Evolutionary conservation across 352 stramenopile genomes (phyloP), one percentile per base, ranked within the genome.

Genomic region (Phytophthora hibernalis): DNA sequence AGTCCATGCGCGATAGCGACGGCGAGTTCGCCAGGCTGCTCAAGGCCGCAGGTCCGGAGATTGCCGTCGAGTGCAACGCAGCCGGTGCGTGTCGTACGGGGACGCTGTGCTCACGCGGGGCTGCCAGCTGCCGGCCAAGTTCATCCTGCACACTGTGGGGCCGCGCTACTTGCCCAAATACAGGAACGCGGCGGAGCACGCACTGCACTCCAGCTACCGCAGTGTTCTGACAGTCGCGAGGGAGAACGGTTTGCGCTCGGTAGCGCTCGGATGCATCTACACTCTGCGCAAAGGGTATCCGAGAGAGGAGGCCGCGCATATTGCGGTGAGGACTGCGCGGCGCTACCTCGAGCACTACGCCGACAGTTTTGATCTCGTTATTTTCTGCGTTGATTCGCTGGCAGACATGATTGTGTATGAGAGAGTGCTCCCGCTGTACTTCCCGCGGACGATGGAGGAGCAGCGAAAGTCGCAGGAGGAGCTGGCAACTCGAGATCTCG

Each of bases 101-200:
- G 87, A 97, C 31, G 80, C 90, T 11, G 81, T 93, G n/a, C 64
- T 93, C 45, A 97, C 91, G 11, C 77, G 83, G 21, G 91, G 87
- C 8, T 97, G 87, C 52, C 65, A 68, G 9, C 64, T 97, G 18
- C 81, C 79, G 1, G 86, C 89, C 42, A 77, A 74, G 51, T 90
- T 82, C 56, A 77, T 93, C 33, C 78, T 97, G 53, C 91, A 97
- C 70, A 96, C 90, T 7, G 91, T 96, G 49, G 87, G 82, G 16
- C 91, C 91, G 8, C 75, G 85, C n/a, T 97, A 96, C 75, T 78
- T 90, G 47, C 55, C 69, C 49, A 81, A 89, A 61, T 93, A 95
- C 61, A 67, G 77, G 44, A 93, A 83, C 44, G 91, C 85, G 13
- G 86, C 89, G 12, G 87, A 96, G 68, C 85, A 92, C 40, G 79